Base-by-base conservation (phyloP, 306 rosid genomes). In the Citrullus mucosospermus region DNA sequence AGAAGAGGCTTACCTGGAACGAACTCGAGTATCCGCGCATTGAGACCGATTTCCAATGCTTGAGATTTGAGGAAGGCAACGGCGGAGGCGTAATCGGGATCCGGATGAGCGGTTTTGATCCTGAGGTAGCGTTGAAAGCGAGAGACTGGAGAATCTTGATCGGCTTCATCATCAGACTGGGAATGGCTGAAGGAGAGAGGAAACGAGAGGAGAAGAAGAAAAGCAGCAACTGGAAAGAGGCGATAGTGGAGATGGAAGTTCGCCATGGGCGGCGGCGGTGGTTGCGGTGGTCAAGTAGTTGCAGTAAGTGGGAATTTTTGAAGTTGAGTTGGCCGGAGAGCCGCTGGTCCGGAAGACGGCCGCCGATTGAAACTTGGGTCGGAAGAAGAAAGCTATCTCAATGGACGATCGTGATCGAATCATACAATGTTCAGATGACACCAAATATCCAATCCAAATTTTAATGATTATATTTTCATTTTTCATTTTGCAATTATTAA, bases 21-120 rank as follows among this genome's bases (percentile, higher is more conserved):
- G 89, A 85, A 92, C 18, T 94, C 78, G 41, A 90, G 77, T 60
- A 86, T 86, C 22, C 61, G 85, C 78, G 36, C 54, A n/a, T 84
- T 83, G 51, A 90, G 86, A 67, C 84, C 85, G 20, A 89, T 46
- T 55, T 85, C 60, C 4, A 75, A 28, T 8, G 95, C 91, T 51
- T 85, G 91, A 75, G 93, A 75, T 57, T 60, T 80, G 83, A 95
- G 96, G 89, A 81, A 95, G 70, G 98, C 72, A 34, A 88, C 85
- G 36, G 97, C 96, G 78, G 93, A 62, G 84, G 84, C 0, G 88
- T 92, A 94, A 74, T 92, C 88, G 0, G 98, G 98, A 70, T 54
- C 56, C 0, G 98, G 98, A 84, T 92, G 97, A 48, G 97, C 92
- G 0, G 98, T 95, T 69, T 89, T 90, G 82, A 94, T 89, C 18